Evolutionary conservation across 768 basidiomycete species (phyloP).

Genomic region (Trametes cinnabarina): DNA sequence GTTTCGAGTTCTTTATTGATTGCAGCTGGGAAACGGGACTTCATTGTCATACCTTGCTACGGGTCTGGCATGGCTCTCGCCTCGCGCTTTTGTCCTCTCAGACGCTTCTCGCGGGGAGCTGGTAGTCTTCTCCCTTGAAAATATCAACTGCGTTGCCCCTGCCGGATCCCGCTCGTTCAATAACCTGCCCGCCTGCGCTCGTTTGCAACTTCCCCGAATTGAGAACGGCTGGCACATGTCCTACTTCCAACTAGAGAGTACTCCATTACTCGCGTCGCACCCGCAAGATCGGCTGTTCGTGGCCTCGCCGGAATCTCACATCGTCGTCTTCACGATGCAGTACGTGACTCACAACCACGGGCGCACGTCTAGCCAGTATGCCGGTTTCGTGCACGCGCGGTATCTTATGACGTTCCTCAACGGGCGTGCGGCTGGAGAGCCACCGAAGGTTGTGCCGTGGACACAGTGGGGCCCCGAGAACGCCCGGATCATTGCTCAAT

Average conservation of each 20-base stretch:
- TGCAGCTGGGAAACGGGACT: slow-evolving; percentile 31
- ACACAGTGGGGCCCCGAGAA: slow-evolving; percentile 37
- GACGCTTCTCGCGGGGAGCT: slow-evolving; percentile 39
- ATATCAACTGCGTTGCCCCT: slow-evolving; percentile 1
- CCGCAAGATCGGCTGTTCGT: slow-evolving; percentile 28
- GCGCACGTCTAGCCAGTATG: slow-evolving; percentile 11
- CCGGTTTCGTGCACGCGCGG: slow-evolving; percentile 33
- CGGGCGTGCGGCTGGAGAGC: background rate
- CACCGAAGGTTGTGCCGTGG: slow-evolving; percentile 30
- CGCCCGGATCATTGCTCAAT: slow-evolving; percentile 33
- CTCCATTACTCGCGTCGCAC: background rate
- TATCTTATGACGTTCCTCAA: slow-evolving; percentile 22
- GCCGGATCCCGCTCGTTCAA: background rate
- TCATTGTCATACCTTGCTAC: slow-evolving; percentile 33
- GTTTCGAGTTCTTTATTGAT: background rate
- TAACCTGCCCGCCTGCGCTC: background rate
- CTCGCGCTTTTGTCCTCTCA: slow-evolving; percentile 40
- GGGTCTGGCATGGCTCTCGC: slow-evolving; percentile 48
- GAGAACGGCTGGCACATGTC: slow-evolving; percentile 9
- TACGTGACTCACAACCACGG: background rate
- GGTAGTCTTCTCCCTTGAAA: slow-evolving; percentile 32
- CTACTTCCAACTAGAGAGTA: slow-evolving; percentile 5
- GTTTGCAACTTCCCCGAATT: slow-evolving; percentile 5
- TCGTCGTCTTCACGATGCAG: slow-evolving; percentile 25
- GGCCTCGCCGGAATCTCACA: slow-evolving; percentile 19